A percentile compares a stretch with the other conserved stretches of the same genome.
These are phyloP conservation scores for Rhododendron griersonianum DNA, from an alignment of 148 eudicot species.

Conservation along the genomic window DNA sequence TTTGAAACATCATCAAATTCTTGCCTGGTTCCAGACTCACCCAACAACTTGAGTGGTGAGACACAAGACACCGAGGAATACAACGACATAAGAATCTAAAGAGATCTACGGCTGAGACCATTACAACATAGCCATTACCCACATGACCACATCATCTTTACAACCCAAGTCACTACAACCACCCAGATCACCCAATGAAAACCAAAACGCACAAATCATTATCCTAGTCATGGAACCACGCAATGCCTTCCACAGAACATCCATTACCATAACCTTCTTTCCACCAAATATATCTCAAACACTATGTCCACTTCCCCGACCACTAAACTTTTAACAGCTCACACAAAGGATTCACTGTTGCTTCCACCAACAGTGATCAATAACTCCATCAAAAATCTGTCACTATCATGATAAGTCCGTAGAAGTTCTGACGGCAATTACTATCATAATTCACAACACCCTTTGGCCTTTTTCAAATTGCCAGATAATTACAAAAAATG, in stretches of 20 bases:
- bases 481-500: neutral
- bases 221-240: neutral
- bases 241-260: neutral
- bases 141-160: conserved; percentile 1
- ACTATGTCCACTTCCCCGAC: neutral
- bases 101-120: neutral
- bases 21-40: conserved; percentile 1
- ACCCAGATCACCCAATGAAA: neutral
- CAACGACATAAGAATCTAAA: neutral
- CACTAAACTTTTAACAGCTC: neutral
- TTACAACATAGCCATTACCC: neutral
- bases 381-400: neutral
- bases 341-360: neutral
- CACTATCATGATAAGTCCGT: too few relatives aligned
- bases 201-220: neutral
- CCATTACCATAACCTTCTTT: neutral
- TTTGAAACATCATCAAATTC: neutral
- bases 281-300: neutral
- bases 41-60: neutral
- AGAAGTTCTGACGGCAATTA: neutral
- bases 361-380: neutral
- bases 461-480: neutral
- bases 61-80: neutral
- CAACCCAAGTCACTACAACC: neutral
- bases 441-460: neutral